Percentiles rank a stretch among this genome's conserved stretches.
phyloP scores from a whole-genome alignment of 495 filamentous ascomycete genomes.

The Xylaria telfairii region DNA sequence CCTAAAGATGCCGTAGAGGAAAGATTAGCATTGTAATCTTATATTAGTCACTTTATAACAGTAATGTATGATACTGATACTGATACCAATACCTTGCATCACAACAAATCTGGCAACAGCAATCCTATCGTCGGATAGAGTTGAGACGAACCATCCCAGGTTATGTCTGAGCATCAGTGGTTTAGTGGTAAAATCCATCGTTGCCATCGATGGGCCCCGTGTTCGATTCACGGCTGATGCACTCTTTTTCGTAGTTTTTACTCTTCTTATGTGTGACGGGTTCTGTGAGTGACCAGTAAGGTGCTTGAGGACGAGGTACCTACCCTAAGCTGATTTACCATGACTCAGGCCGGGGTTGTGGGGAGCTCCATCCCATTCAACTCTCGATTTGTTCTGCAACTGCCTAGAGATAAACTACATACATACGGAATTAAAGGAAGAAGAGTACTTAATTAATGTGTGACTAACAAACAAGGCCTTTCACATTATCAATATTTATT shows the following conservation, averaged over 20 bases:
- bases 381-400: neutral
- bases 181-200: constrained; percentile 62
- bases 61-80: neutral
- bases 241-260: constrained; percentile 28
- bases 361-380: neutral
- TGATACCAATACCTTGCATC: neutral
- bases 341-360: constrained; percentile 13
- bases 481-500: neutral
- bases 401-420: neutral
- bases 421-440: too few species aligned
- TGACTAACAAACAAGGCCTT: neutral
- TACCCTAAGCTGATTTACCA: neutral
- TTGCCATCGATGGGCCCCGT: constrained; percentile 60
- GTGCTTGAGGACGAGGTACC: too few species aligned
- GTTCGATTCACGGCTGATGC: constrained; percentile 58
- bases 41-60: neutral
- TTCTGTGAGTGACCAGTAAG: too few species aligned
- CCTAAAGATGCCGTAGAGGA: neutral
- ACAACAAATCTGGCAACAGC: neutral
- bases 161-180: constrained; percentile 42
- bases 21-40: neutral
- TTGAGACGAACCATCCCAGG: too few species aligned
- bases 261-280: neutral
- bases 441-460: too few species aligned
- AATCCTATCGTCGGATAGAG: neutral